Evolutionary conservation across 495 filamentous ascomycete genomes (phyloP).

Genomic region (Tuber calosporum): DNA sequence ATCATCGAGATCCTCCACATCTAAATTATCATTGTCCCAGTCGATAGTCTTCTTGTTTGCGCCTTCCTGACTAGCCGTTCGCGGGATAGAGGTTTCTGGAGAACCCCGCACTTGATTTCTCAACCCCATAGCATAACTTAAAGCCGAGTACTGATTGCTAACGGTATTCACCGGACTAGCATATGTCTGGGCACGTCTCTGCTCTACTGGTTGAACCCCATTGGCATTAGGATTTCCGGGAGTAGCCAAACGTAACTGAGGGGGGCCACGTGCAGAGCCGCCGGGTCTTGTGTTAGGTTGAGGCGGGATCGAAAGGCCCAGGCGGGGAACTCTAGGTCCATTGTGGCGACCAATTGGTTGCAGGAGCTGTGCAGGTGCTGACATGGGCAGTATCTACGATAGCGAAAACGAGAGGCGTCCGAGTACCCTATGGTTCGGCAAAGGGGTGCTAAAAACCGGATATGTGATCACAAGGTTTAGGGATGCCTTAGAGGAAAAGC

Average conservation of each 20-base stretch:
- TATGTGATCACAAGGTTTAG: neutral
- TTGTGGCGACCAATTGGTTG: neutral
- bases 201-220: conserved; percentile 26
- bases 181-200: conserved; percentile 25
- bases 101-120: conserved; percentile 40
- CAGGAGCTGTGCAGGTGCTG: conserved; percentile 8
- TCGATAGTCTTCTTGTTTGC: conserved; percentile 36
- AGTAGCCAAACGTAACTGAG: conserved; percentile 38
- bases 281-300: neutral
- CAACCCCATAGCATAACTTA: conserved; percentile 41
- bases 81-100: conserved; percentile 27
- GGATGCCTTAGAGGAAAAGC: neutral
- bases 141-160: conserved; percentile 38
- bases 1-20: conserved; percentile 91
- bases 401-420: neutral
- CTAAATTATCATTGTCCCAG: conserved; percentile 48
- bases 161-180: conserved; percentile 25
- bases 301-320: conserved; percentile 39
- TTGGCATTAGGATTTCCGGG: conserved; percentile 31
- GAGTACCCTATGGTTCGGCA: neutral
- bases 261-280: conserved; percentile 29
- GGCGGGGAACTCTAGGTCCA: conserved; percentile 26
- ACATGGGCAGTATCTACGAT: neutral
- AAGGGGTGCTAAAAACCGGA: neutral
- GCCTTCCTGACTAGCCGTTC: conserved; percentile 26